phyloP scores from a whole-genome alignment of 345 rosid genomes.

The Brassica napus region Da-Ae NC_063452.1:62566501-62567000 shows the following conservation, averaged over 20 bases:
- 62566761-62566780: slow-evolving; percentile 7
- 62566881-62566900: slow-evolving; percentile 11
- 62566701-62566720: neutral
- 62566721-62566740: neutral
- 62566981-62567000: neutral
- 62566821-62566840: neutral
- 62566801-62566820: slow-evolving; percentile 26
- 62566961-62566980: neutral
- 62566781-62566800: neutral
- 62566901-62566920: neutral
- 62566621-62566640: neutral
- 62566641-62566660: slow-evolving; percentile 9
- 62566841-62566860: slow-evolving; percentile 19
- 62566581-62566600: too few species aligned
- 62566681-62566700: slow-evolving; percentile 22
- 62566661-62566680: slow-evolving; percentile 16
- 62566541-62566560: neutral
- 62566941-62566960: too few species aligned
- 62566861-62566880: slow-evolving; percentile 17
- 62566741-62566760: neutral
- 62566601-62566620: neutral
- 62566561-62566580: neutral
- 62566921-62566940: too few species aligned
- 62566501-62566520: neutral
- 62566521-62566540: neutral